Evolutionary conservation across 2,329 filamentous ascomycete genomes (phyloP).

Genomic region (Fusarium sp.): DNA sequence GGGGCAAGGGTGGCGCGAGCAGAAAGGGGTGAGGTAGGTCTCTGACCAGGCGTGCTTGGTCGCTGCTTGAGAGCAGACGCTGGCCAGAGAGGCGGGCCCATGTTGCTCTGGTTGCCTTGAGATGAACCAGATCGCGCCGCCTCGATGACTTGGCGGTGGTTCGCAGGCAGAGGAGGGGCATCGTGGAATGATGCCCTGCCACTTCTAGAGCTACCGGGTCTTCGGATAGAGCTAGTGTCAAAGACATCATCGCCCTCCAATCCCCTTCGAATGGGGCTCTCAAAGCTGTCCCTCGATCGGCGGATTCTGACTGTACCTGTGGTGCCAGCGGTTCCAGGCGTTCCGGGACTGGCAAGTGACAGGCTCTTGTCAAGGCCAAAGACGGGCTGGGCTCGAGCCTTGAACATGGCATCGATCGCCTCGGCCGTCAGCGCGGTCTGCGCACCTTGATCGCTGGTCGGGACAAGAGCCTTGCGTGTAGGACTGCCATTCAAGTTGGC

Average conservation of each 20-base stretch:
- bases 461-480: constrained; percentile 53
- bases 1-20: constrained; percentile 71
- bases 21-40: constrained; percentile 59
- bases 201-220: constrained; percentile 82
- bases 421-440: constrained; percentile 88
- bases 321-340: constrained; percentile 52
- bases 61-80: constrained; percentile 75
- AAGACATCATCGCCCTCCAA: constrained; percentile 55
- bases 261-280: constrained; percentile 57
- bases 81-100: constrained; percentile 88
- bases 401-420: constrained; percentile 82
- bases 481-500: constrained; percentile 63
- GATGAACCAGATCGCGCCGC: constrained; percentile 75
- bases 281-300: constrained; percentile 63
- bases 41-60: constrained; percentile 72
- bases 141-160: constrained; percentile 88
- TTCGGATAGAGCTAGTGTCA: constrained; percentile 55
- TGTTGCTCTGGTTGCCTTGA: constrained; percentile 62
- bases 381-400: constrained; percentile 50
- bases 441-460: constrained; percentile 76
- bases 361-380: constrained; percentile 52
- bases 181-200: constrained; percentile 58
- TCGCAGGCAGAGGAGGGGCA: constrained; percentile 80
- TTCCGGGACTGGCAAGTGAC: constrained; percentile 51
- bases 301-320: constrained; percentile 58